Evolutionary conservation across 805 yeast species (phyloP), one percentile per base, ranked within the genome.

Genomic region (Wickerhamiella brachini): DNA sequence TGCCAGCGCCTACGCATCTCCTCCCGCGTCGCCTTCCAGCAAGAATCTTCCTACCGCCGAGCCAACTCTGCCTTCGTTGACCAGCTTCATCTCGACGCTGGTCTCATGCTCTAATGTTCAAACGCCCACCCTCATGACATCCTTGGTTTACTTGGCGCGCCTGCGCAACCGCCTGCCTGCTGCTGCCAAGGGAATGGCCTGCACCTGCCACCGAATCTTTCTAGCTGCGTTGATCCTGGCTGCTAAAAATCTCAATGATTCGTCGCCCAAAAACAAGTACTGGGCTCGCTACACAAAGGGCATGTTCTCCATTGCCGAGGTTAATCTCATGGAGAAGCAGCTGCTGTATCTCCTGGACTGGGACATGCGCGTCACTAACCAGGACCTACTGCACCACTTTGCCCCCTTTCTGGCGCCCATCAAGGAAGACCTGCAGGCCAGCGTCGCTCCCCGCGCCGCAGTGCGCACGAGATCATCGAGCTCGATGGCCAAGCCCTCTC

Each of bases 281-380:
- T 90, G 98, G 98, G 82, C 95, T 4, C 75, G 79, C 54, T 89
- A 90, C 71, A 89, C 97, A 2, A 81, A 83, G 63, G 97, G 97
- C 0, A 72, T 93, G 44, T 75, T 90, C 54, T 64, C 80, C 9
- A 70, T 85, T 39, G 73, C 73, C 21, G 97, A 90, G 62, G 87
- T 93, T 50, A 93, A 90, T 67, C 80, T 88, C 56, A 84, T 94
- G 61, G 98, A 90, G 69, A 75, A 89, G 57, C 97, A 90, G 68
- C 71, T 93, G 60, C 78, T 90, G 47, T 78, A 76, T 48, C 79
- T 86, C 55, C 75, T 90, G 52, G 83, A 86, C 59, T 90, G 97
- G 97, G 81, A 86, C 60, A 72, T 93, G 47, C 72, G 77, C 23
- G 80, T 93, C 48, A 69, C 78, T 29, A 80, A 80, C 57, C 74